Conservation (phyloP, 179 eudicot species). For the Beta corolliflora region DNA sequence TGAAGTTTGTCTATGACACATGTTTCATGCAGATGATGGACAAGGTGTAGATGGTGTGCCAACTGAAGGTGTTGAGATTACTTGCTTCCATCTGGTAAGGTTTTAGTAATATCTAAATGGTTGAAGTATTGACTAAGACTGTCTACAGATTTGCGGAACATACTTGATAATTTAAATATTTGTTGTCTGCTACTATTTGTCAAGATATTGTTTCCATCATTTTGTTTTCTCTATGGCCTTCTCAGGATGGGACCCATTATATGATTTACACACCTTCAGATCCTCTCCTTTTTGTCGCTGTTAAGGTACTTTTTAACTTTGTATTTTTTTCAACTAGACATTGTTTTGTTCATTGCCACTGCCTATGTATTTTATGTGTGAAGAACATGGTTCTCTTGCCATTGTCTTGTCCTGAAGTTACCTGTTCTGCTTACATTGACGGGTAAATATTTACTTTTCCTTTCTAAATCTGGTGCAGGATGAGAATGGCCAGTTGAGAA, state of each 20-base stretch:
- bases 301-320: slow-evolving; percentile 54
- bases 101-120: not conserved
- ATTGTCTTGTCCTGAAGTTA: not conserved
- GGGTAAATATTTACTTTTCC: not conserved
- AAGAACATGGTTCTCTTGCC: not conserved
- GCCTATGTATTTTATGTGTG: not conserved
- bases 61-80: slow-evolving; percentile 88
- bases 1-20: slow-evolving; percentile 13
- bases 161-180: not conserved
- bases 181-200: not conserved
- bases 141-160: not conserved
- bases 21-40: slow-evolving; percentile 73
- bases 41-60: slow-evolving; percentile 78
- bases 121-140: not conserved
- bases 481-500: slow-evolving; percentile 64
- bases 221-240: slow-evolving; percentile 6
- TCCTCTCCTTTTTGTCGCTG: slow-evolving; percentile 91
- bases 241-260: slow-evolving; percentile 93
- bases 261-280: slow-evolving; percentile 97
- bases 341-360: not conserved
- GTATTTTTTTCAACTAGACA: not conserved
- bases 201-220: slow-evolving; percentile 4
- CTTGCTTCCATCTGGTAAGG: slow-evolving; percentile 92
- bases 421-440: not conserved
- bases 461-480: slow-evolving; percentile 54